Conservation (phyloP, 495 filamentous ascomycete species). For the Penicillium subrubescens region DNA sequence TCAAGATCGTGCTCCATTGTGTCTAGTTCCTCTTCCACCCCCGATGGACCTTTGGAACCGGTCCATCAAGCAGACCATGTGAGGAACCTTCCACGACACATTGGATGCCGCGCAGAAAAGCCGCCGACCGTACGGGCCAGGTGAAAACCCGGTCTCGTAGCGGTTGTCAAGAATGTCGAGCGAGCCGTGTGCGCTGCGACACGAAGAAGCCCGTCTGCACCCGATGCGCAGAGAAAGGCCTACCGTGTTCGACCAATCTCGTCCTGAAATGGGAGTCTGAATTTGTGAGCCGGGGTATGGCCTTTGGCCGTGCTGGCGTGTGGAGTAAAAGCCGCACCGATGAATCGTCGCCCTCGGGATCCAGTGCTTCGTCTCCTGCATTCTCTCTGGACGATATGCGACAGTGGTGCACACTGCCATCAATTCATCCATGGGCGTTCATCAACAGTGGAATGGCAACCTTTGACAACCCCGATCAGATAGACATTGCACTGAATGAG, state of each 20-base stretch:
- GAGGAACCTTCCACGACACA: conserved; percentile 14
- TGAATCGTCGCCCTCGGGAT: conserved; percentile 10
- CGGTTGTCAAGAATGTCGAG: conserved; percentile 48
- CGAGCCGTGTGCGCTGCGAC: conserved; percentile 48
- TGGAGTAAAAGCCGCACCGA: conserved; percentile 40
- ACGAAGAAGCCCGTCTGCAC: conserved; percentile 46
- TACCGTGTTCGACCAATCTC: conserved; percentile 42
- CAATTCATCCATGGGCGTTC: conserved; percentile 39
- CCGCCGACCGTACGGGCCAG: conserved; percentile 44
- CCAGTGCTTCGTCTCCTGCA: conserved; percentile 17
- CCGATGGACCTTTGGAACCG: conserved; percentile 2
- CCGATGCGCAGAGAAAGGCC: conserved; percentile 39
- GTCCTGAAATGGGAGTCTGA: conserved; percentile 52
- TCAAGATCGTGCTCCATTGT: not conserved
- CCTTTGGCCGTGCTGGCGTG: conserved; percentile 47
- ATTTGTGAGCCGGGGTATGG: conserved; percentile 45
- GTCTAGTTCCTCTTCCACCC: not conserved
- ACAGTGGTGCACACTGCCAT: conserved; percentile 36
- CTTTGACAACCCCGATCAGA: conserved; percentile 33
- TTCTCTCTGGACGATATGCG: conserved; percentile 22
- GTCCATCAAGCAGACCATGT: conserved; percentile 28
- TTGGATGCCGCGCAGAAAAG: conserved; percentile 49
- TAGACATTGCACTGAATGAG: conserved; percentile 34
- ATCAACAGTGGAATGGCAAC: conserved; percentile 39
- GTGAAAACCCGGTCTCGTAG: conserved; percentile 49